Conservation (phyloP, 1,284 basidiomycete species). For the Gastroboletus turbinatus region DNA sequence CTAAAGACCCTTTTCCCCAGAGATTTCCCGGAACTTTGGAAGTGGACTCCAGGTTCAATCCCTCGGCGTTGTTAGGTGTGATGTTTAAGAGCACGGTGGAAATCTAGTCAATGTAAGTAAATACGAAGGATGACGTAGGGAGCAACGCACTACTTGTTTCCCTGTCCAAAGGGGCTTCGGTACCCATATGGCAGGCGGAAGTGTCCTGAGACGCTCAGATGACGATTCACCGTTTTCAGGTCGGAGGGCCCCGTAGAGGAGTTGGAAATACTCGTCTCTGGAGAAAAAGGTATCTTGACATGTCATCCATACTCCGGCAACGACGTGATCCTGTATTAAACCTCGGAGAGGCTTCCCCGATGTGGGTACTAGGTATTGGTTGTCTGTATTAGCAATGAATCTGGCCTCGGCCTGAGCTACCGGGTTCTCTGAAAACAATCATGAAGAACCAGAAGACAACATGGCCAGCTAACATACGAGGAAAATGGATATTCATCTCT, state of each 20-base stretch:
- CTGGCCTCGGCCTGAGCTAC: slow-evolving; percentile 92
- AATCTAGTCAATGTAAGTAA: slow-evolving; percentile 52
- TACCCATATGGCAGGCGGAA: slow-evolving; percentile 92
- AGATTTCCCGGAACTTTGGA: slow-evolving; percentile 84
- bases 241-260: slow-evolving; percentile 92
- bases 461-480: slow-evolving; percentile 59
- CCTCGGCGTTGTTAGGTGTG: slow-evolving; percentile 79
- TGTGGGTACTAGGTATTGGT: slow-evolving; percentile 98
- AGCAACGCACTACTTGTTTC: slow-evolving; percentile 84
- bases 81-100: slow-evolving; percentile 93
- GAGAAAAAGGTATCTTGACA: slow-evolving; percentile 94
- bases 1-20: slow-evolving; percentile 80
- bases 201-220: slow-evolving; percentile 71
- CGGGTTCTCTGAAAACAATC: slow-evolving; percentile 67
- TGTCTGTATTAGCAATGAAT: slow-evolving; percentile 97
- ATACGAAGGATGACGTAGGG: background rate
- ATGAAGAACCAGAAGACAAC: slow-evolving; percentile 9
- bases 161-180: slow-evolving; percentile 94
- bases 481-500: slow-evolving; percentile 99
- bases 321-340: slow-evolving; percentile 98
- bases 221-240: slow-evolving; percentile 81
- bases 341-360: slow-evolving; percentile 98
- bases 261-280: slow-evolving; percentile 94
- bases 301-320: slow-evolving; percentile 99
- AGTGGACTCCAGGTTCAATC: slow-evolving; percentile 85